A percentile compares a stretch with the other conserved stretches of the same genome.
Conservation (phyloP, 2,329 filamentous ascomycete species). For the Aurifilum marmelostoma region DNA sequence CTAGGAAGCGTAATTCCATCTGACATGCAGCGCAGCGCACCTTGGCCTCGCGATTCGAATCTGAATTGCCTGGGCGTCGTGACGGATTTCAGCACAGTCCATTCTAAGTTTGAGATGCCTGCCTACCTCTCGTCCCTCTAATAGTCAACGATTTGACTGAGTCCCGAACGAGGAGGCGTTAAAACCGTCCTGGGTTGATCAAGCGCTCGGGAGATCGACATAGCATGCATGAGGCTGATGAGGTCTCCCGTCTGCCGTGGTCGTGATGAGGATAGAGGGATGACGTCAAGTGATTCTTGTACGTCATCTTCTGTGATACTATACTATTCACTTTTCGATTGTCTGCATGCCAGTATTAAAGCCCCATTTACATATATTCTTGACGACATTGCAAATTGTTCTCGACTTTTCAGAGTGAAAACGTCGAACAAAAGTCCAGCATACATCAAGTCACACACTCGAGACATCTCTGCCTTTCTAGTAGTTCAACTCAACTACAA, state of each 20-base stretch:
- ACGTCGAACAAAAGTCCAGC: too few relatives aligned
- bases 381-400: neutral
- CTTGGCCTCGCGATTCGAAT: too few relatives aligned
- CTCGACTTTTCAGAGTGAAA: neutral
- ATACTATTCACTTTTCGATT: neutral
- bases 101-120: neutral
- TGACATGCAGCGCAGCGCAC: too few relatives aligned
- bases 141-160: neutral
- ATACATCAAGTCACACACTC: neutral
- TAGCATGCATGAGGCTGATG: neutral
- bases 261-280: slow-evolving; percentile 2
- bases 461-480: neutral
- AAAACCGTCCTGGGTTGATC: neutral
- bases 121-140: neutral
- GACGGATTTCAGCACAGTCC: neutral
- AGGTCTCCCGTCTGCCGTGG: neutral
- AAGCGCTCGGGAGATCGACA: slow-evolving; percentile 18
- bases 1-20: too few relatives aligned
- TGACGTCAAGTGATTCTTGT: slow-evolving; percentile 27
- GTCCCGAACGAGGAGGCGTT: neutral
- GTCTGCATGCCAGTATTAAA: neutral
- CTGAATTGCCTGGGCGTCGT: too few relatives aligned
- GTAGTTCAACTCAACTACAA: neutral
- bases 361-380: neutral
- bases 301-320: slow-evolving; percentile 23